Evolutionary conservation across 345 rosid species (phyloP).

Genomic region (Dovyalis caffra): DNA sequence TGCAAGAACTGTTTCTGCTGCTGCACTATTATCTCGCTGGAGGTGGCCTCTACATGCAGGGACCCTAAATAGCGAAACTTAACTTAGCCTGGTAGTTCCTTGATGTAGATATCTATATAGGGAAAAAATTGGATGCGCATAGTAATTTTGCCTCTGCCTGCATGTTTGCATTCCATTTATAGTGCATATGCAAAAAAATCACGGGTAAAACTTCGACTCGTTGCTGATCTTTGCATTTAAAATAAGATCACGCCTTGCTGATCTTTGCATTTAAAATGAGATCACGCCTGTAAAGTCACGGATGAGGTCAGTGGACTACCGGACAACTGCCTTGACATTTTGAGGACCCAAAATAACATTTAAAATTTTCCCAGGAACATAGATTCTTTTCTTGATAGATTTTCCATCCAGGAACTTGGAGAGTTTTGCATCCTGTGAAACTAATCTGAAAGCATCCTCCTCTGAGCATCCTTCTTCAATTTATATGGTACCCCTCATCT

Average conservation of each 20-base stretch:
- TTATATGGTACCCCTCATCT: slow-evolving; percentile 83
- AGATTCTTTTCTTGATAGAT: slow-evolving; percentile 68
- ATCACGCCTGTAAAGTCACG: neutral
- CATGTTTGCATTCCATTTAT: no score
- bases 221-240: no score
- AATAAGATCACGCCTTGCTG: no score
- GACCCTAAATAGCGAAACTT: no score
- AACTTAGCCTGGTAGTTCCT: no score
- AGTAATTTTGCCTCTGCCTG: no score
- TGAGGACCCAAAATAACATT: slow-evolving; percentile 69
- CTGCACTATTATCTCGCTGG: no score
- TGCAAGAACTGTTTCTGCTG: neutral
- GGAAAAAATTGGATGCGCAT: no score
- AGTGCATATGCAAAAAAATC: neutral
- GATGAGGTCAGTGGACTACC: neutral
- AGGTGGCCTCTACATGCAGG: no score
- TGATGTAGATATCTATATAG: no score
- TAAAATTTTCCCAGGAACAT: slow-evolving; percentile 82
- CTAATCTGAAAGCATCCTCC: slow-evolving; percentile 75
- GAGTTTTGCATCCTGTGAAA: slow-evolving; percentile 59
- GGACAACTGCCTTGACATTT: slow-evolving; percentile 48
- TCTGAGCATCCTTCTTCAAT: slow-evolving; percentile 85
- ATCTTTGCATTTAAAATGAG: neutral
- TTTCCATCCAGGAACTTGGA: slow-evolving; percentile 59
- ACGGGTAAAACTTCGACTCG: neutral